Evolutionary conservation across 1,139 yeast genomes (phyloP), one percentile per base, ranked within the genome.

Genomic region (Kurtzmaniella quercitrusa): DNA sequence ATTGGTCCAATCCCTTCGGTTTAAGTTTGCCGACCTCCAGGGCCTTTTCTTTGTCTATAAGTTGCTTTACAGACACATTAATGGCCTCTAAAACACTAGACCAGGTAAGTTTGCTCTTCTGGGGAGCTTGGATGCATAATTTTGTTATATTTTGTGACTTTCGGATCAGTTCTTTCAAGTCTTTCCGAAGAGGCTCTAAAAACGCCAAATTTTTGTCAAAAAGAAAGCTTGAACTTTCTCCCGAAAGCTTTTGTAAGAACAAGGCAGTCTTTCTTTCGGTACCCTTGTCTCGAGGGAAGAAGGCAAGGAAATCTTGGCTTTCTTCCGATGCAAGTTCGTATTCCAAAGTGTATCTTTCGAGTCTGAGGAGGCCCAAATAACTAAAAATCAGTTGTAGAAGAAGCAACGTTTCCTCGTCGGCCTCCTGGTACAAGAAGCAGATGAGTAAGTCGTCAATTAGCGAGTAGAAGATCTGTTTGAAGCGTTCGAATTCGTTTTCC

Each of bases 311-410:
- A 17, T 72, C 71, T 7, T 76, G 77, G 41, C 77, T 74, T 43
- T 75, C 81, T 3, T 62, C 65, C 25, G 75, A 73, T 11, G 76
- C 68, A 9, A 80, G 50, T 40, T 81, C 79, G 51, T 81, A 79
- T 55, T 91, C 98, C 38, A 86, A 59, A 0, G 85, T 70, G 43
- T 74, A 74, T 41, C 93, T 65, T 0, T 86, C 78, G 15, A 88
- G 62, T 43, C 83, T 70, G 12, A 62, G 59, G 18, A 71, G 65
- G 5, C 71, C 72, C 43, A 83, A 68, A 49, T 73, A 73, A 6
- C 63, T 49, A 49, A 79, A 81, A 1, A 84, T 59, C 16, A 77
- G 75, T 33, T 72, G 66, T 25, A 84, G 57, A 0, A 78, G 58
- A 6, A 69, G 64, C 10, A 82, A 65, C 1, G 82, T 65, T 8